Evolutionary conservation across 805 yeast species (phyloP), one percentile per base, ranked within the genome.

Genomic region (Saccharomycopsis schoenii): DNA sequence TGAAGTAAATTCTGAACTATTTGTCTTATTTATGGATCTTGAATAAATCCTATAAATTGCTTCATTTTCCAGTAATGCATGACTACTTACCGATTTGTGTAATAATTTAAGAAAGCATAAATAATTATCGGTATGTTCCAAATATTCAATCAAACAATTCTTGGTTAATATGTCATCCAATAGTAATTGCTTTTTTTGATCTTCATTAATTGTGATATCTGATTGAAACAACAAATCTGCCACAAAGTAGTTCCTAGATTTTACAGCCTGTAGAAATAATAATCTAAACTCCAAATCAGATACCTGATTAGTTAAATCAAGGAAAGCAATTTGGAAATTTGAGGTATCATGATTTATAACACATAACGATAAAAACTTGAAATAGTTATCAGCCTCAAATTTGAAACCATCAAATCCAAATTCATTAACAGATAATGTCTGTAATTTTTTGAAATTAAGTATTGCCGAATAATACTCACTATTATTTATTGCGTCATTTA

Each of bases 401-500:
- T 47, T 47, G 52, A 47, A 47, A 21, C 29, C 47, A 40, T 55
- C 58, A 41, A 55, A 55, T 19, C 58, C 58, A 11, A 40, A 9
- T 15, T 55, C 58, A 8, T 41, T 39, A 1, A 24, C 42, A 3
- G 43, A 25, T 25, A 24, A 39, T 1, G 24, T 37, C 37, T 24
- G 36, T 10, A 37, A 37, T 37, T 37, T 36, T 24, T 42, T 40
- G 14, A 56, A 56, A 24, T 40, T 41, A 3, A 42, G 36, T 29
- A 57, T 17, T 5, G 59, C 59, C 2, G 55, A 25, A 19, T 34
- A 57, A 47, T 57, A 57, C 15, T 57, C 55, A 36, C 21, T 55
- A 41, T 47, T 41, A 17, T 36, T 25, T 4, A 57, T 29, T 19
- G 40, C 50, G 11, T 43, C 50, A 47, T 57, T 57, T n/a, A 57